These are phyloP conservation scores for Aspergillus transmontanensis DNA, from an alignment of 2,329 filamentous ascomycete genomes.

Conservation along the genomic window DNA sequence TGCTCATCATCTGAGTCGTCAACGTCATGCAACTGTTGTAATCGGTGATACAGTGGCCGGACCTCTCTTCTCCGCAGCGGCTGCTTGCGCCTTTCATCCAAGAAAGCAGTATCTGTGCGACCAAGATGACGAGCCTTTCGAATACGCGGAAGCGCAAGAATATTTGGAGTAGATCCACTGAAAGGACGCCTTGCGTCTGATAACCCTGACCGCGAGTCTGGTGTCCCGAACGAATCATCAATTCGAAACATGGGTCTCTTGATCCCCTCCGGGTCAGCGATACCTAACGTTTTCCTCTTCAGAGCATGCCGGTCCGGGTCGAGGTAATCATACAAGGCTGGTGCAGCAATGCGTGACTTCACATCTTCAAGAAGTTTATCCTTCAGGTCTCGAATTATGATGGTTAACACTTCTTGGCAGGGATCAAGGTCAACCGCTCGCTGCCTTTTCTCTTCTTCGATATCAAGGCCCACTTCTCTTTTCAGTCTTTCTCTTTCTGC, in stretches of 20 bases:
- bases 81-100: constrained; percentile 67
- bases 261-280: constrained; percentile 68
- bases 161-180: constrained; percentile 50
- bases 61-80: constrained; percentile 63
- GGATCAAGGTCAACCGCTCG: constrained; percentile 87
- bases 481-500: constrained; percentile 68
- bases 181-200: constrained; percentile 44
- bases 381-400: constrained; percentile 76
- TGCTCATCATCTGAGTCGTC: constrained; percentile 87
- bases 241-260: constrained; percentile 60
- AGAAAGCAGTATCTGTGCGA: constrained; percentile 64
- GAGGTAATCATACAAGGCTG: constrained; percentile 76
- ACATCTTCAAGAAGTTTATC: constrained; percentile 89
- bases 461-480: constrained; percentile 75
- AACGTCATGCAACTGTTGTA: constrained; percentile 73
- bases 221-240: constrained; percentile 67
- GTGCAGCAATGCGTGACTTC: constrained; percentile 81
- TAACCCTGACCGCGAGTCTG: constrained; percentile 51
- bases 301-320: constrained; percentile 77
- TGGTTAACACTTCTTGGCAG: constrained; percentile 78
- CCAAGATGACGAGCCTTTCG: constrained; percentile 65
- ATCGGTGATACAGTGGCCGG: constrained; percentile 78
- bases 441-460: constrained; percentile 88
- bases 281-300: constrained; percentile 78
- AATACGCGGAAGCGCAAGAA: constrained; percentile 72